These are phyloP conservation scores for Talaromyces funiculosus DNA, from an alignment of 2,329 filamentous ascomycete genomes.

Conservation along the genomic window DNA sequence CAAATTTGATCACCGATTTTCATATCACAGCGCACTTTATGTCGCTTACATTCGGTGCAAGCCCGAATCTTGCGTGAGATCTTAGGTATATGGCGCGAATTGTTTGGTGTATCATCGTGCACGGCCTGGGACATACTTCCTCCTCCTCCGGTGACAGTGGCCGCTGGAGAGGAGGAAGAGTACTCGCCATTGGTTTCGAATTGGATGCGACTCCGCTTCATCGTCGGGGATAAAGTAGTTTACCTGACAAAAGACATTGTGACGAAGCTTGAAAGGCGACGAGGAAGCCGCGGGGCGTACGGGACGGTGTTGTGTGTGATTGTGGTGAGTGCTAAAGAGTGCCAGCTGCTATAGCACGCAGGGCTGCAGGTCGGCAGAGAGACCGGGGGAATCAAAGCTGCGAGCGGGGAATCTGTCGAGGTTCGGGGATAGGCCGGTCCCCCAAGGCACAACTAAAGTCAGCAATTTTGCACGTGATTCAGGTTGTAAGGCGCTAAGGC, in stretches of 20 bases:
- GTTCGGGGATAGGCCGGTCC: not conserved
- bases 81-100: conserved; percentile 30
- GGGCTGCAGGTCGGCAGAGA: conserved; percentile 2
- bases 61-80: conserved; percentile 45
- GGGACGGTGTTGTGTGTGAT: not conserved
- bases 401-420: conserved; percentile 4
- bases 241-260: not conserved
- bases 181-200: conserved; percentile 34
- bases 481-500: not conserved
- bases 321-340: not conserved
- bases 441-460: not conserved
- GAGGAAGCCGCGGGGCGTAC: not conserved
- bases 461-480: not conserved
- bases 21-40: conserved; percentile 53
- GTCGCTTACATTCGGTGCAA: conserved; percentile 50
- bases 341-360: not conserved
- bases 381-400: not conserved
- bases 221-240: conserved; percentile 16
- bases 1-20: conserved; percentile 44
- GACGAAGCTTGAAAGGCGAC: not conserved
- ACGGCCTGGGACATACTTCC: conserved; percentile 17
- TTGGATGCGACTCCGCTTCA: conserved; percentile 37
- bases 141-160: conserved; percentile 15
- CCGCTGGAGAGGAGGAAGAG: conserved; percentile 29
- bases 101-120: conserved; percentile 25